phyloP scores from a whole-genome alignment of 768 basidiomycete species.

The Mycena amicta region DNA sequence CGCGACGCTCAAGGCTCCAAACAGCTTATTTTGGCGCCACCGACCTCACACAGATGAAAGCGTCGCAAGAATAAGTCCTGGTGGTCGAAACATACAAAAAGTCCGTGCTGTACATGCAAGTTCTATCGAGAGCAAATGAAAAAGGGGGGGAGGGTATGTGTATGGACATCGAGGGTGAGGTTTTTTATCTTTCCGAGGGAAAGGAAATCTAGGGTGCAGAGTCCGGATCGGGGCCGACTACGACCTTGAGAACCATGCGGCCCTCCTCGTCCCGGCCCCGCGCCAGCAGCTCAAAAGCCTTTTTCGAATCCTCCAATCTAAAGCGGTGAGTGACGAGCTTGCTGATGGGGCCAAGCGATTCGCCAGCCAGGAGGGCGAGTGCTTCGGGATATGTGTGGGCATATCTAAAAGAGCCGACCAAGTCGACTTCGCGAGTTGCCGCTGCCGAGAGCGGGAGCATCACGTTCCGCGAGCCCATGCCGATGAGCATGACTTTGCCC shows the following conservation, averaged over 20 bases:
- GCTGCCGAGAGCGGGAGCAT: conserved; percentile 83
- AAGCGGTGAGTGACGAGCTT: conserved; percentile 84
- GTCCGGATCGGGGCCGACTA: conserved; percentile 55
- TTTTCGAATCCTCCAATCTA: conserved; percentile 59
- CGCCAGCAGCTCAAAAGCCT: conserved; percentile 82
- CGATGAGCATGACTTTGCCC: conserved; percentile 90
- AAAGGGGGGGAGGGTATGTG: not conserved
- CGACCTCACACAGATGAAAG: not conserved
- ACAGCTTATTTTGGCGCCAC: not conserved
- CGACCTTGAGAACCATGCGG: conserved; percentile 85
- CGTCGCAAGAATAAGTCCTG: not conserved
- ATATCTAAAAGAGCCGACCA: conserved; percentile 90
- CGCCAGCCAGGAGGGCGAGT: conserved; percentile 69
- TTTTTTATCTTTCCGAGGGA: too few relatives aligned
- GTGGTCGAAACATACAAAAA: not conserved
- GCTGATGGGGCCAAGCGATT: conserved; percentile 62
- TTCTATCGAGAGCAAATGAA: not conserved
- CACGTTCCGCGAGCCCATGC: conserved; percentile 90
- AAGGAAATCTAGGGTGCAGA: not conserved
- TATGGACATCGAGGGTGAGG: not conserved
- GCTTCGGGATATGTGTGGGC: conserved; percentile 93
- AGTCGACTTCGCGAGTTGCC: conserved; percentile 87
- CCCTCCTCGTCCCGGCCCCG: conserved; percentile 80
- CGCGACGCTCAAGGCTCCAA: too few relatives aligned
- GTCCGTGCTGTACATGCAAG: not conserved